Evolutionary conservation across 495 filamentous ascomycete species (phyloP), one percentile per base, ranked within the genome.

Genomic region (Collariella sp.): DNA sequence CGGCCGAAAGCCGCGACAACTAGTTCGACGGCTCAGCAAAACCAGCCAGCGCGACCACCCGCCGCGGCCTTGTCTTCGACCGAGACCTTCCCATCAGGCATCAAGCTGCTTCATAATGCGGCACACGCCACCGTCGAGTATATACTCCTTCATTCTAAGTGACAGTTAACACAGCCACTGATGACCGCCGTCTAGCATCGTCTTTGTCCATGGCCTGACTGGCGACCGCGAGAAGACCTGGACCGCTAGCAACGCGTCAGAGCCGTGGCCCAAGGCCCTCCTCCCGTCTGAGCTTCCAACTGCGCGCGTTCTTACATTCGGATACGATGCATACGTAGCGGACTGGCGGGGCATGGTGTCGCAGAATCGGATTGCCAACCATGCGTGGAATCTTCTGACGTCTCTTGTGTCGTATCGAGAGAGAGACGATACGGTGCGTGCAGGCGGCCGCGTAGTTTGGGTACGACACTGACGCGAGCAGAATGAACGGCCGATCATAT

Each of bases 401-500:
- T 55, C 55, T 11, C 55, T 63, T 13, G 51, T 46, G 16, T n/a
- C 47, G 19, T 50, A 55, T 29, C 51, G 61, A 47, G 57, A 60
- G 24, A 52, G 43, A 2, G 52, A 57, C 24, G 46, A 63, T 16
- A 57, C 61, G 36, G 60, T 62, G 45, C 23, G 49, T 46, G 24
- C 16, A 16, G n/a, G 36, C 38, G 26, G 6, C 12, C 16, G 24
- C 35, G 33, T 3, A 7, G 31, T n/a, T n/a, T n/a, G n/a, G n/a
- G n/a, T n/a, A n/a, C n/a, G n/a, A n/a, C n/a, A 31, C 48, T 60
- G 20, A 56, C 22, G 20, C 34, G 11, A 12, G 33, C 35, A 62
- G 57, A 58, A 53, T 39, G 63, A 57, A 54, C 62, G 56, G 29
- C 59, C 59, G 50, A 65, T 67, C 3, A 59, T 67, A 48, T 64